These are phyloP conservation scores for Prunus kanzakura DNA, from an alignment of 306 rosid genomes.

Conservation along the genomic window DNA sequence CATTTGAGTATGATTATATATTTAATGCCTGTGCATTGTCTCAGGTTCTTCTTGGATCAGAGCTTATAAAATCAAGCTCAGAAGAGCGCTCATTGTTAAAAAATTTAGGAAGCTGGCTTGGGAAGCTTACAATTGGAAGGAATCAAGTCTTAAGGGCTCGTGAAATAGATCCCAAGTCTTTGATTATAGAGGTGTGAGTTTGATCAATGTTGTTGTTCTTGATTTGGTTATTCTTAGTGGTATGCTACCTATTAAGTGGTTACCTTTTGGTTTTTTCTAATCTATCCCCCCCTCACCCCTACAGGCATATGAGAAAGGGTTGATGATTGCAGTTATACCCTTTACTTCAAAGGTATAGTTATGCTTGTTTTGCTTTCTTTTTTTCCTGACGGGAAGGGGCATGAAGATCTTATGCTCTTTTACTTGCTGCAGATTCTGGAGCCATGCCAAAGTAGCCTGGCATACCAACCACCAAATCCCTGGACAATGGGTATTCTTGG, in stretches of 20 bases:
- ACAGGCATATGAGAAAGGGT: slow-evolving; percentile 98
- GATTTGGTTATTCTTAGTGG: not conserved
- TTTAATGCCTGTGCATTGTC: not conserved
- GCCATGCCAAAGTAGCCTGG: slow-evolving; percentile 92
- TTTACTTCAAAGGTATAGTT: slow-evolving; percentile 92
- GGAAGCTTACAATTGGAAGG: slow-evolving; percentile 94
- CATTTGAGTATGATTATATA: not conserved
- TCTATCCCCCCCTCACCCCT: not conserved
- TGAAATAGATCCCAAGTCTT: slow-evolving; percentile 95
- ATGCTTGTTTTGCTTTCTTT: not conserved
- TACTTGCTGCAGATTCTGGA: slow-evolving; percentile 65
- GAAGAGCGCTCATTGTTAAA: slow-evolving; percentile 97
- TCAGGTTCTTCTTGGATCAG: slow-evolving; percentile 96
- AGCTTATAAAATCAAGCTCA: slow-evolving; percentile 94
- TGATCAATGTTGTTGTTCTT: slow-evolving; percentile 1
- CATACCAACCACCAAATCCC: slow-evolving; percentile 98
- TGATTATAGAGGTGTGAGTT: slow-evolving; percentile 81
- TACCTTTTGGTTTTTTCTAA: slow-evolving; percentile 11
- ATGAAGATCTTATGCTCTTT: slow-evolving; percentile 8
- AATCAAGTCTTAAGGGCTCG: slow-evolving; percentile 96
- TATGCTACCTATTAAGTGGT: not conserved
- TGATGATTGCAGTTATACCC: slow-evolving; percentile 99
- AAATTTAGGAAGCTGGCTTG: slow-evolving; percentile 99
- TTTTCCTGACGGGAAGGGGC: slow-evolving; percentile 11
- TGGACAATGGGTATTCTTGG: slow-evolving; percentile 99